A percentile compares a stretch with the other conserved stretches of the same genome.
Conservation (phyloP, 2,329 filamentous ascomycete genomes). For the Zymoseptoria brevis region DNA sequence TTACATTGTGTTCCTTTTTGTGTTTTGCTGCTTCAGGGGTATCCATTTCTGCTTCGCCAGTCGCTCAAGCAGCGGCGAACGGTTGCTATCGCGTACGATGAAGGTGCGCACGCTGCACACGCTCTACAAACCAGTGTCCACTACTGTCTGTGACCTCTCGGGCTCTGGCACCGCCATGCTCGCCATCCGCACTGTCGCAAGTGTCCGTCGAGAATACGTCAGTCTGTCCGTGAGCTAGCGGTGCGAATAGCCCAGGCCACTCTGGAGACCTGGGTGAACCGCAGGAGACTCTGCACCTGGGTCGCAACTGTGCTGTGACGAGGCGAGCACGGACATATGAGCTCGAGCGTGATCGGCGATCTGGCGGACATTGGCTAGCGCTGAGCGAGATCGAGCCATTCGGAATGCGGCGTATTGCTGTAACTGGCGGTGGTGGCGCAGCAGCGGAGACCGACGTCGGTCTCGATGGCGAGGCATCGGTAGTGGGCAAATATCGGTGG, state of each 20-base stretch:
- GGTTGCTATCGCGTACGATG: too few relatives aligned
- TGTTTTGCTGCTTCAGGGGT: too few relatives aligned
- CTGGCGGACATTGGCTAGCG: not conserved
- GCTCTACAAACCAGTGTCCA: too few relatives aligned
- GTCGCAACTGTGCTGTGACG: not conserved
- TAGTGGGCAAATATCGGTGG: not conserved
- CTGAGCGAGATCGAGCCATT: not conserved
- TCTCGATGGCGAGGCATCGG: not conserved
- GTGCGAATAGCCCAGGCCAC: not conserved
- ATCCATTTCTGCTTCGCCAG: too few relatives aligned
- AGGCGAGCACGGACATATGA: not conserved
- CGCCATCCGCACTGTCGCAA: not conserved
- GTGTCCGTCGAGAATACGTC: not conserved
- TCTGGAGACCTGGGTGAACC: too few relatives aligned
- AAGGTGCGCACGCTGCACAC: too few relatives aligned
- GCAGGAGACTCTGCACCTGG: not conserved
- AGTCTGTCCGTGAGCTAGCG: not conserved
- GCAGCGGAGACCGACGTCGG: too few relatives aligned
- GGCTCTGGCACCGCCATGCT: too few relatives aligned
- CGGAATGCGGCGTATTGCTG: not conserved
- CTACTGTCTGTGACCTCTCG: too few relatives aligned
- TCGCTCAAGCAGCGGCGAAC: too few relatives aligned
- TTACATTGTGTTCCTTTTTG: too few relatives aligned
- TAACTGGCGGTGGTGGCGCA: not conserved
- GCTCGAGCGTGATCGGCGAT: not conserved